Evolutionary conservation across 768 basidiomycete species (phyloP).

Genomic region (Kwoniella heveanensis): DNA sequence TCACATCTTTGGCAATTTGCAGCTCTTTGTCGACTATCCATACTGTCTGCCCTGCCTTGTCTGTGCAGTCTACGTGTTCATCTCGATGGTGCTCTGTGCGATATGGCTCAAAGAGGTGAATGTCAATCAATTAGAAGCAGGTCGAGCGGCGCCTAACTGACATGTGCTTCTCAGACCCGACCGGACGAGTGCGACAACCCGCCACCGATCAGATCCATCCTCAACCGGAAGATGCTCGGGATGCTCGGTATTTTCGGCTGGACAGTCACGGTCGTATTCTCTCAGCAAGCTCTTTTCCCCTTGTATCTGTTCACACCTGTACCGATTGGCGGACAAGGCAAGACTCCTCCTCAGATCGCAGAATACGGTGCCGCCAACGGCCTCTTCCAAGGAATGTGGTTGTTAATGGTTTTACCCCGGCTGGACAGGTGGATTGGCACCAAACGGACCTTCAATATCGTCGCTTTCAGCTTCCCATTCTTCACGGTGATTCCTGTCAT

Average conservation of each 20-base stretch:
- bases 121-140: too few species aligned
- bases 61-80: slow-evolving; percentile 22
- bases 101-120: slow-evolving; percentile 28
- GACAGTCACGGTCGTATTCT: slow-evolving; percentile 28
- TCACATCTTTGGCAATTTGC: slow-evolving; percentile 14
- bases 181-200: slow-evolving; percentile 32
- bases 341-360: slow-evolving; percentile 29
- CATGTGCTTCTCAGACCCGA: slow-evolving; percentile 21
- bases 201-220: slow-evolving; percentile 15
- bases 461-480: slow-evolving; percentile 22
- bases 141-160: too few species aligned
- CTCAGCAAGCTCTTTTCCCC: slow-evolving; percentile 19
- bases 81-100: slow-evolving; percentile 25
- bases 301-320: slow-evolving; percentile 35
- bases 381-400: slow-evolving; percentile 31
- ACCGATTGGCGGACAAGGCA: slow-evolving; percentile 23
- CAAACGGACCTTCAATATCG: slow-evolving; percentile 18
- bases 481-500: slow-evolving; percentile 24
- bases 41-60: slow-evolving; percentile 30
- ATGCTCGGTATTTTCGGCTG: slow-evolving; percentile 28
- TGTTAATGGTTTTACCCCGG: slow-evolving; percentile 28
- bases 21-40: slow-evolving; percentile 23
- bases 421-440: slow-evolving; percentile 30
- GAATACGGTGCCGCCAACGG: slow-evolving; percentile 17
- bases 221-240: slow-evolving; percentile 16